Evolutionary conservation across 768 basidiomycete genomes (phyloP), one percentile per base, ranked within the genome.

Genomic region (Boletus reticulatus): DNA sequence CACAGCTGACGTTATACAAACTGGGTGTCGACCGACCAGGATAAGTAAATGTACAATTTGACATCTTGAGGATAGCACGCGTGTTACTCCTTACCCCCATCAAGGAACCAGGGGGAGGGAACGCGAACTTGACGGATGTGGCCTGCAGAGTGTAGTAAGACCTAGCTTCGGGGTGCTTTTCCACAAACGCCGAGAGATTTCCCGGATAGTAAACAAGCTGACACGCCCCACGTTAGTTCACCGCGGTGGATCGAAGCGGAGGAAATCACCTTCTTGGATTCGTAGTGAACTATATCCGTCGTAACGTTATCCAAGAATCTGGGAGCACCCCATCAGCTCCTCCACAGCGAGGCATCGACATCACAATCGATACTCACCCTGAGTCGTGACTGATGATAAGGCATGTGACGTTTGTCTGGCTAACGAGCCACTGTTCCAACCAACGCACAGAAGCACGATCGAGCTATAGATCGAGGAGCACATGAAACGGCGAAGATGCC

Each of bases 61-160:
- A 78, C 73, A 98, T 82, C 77, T 96, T 98, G 68, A 98, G 80
- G 69, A 98, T 98, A 6, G 95, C 93, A 49, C 95, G 86, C 13
- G 95, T 98, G 67, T 89, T 93, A 71, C 93, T 96, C 59, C 95
- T 84, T 55, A 98, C 95, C 52, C 96, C 95, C 92, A 98, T 94
- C 61, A 98, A 82, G 45, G 91, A 94, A 31, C 96, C 96, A 41
- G 95, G 95, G 27, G 94, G 82, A 37, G 95, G 95, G 83, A 98
- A 98, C 36, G 92, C 77, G 77, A 98, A 96, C 75, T 92, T 94
- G 76, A 97, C 87, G 56, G 90, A 87, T 53, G 90, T 94, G 7
- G 94, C 95, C 34, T 92, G 88, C 22, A 98, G 84, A 34, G 93
- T 95, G 78, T 98, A 98, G 80, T 97, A 98, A 3, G 94, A 93